phyloP scores from a whole-genome alignment of 352 stramenopile species.

The Stephanocyclus meneghinianus region DNA sequence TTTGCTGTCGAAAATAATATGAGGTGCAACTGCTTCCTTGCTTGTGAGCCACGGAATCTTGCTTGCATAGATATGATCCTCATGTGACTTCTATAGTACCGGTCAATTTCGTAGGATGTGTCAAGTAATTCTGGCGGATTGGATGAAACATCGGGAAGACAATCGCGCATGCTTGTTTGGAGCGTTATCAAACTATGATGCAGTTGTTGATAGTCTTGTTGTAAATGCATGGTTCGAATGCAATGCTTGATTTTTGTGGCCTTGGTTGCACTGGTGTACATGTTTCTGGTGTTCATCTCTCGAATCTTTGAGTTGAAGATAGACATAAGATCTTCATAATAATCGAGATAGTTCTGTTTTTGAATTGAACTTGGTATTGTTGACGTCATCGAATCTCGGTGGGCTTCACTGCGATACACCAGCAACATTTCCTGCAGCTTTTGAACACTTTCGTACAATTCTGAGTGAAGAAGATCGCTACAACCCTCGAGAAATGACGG shows the following conservation, averaged over 20 bases:
- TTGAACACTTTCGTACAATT: slow-evolving; percentile 5
- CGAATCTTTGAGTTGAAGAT: slow-evolving; percentile 17
- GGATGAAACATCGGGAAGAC: not conserved
- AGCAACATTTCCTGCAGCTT: slow-evolving; percentile 7
- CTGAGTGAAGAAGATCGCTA: slow-evolving; percentile 2
- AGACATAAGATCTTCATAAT: slow-evolving; percentile 6
- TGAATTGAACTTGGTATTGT: not conserved
- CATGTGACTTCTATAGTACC: not conserved
- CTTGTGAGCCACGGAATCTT: not conserved
- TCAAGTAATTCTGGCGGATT: not conserved
- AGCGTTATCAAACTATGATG: not conserved
- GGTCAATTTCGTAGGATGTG: slow-evolving; percentile 6
- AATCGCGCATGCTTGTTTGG: not conserved
- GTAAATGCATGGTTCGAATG: not conserved
- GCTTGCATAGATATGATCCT: slow-evolving; percentile 7
- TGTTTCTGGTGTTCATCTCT: slow-evolving; percentile 2
- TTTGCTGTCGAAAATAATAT: not conserved
- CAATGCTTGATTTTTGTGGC: slow-evolving; percentile 7
- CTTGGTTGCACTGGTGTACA: not conserved
- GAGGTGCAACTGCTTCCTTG: not conserved
- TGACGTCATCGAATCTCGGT: not conserved
- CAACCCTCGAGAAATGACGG: not conserved
- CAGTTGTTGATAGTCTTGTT: slow-evolving; percentile 12
- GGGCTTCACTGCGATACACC: not conserved
- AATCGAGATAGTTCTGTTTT: slow-evolving; percentile 25